These are phyloP conservation scores for Paxillus rubicundulus DNA, from an alignment of 768 basidiomycete genomes.

Conservation along the genomic window DNA sequence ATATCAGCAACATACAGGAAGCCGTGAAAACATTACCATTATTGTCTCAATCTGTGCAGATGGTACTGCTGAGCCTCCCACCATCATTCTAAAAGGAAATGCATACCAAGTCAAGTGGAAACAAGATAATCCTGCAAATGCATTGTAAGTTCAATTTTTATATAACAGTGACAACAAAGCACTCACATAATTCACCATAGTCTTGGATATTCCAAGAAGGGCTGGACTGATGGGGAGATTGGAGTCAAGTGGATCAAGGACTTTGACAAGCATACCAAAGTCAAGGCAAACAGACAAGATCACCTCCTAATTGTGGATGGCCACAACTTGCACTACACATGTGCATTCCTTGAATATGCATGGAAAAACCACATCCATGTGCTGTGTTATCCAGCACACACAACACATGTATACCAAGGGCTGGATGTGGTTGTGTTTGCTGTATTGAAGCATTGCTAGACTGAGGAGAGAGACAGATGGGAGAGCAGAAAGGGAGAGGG, in stretches of 20 bases:
- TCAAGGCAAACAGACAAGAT: slow-evolving; percentile 30
- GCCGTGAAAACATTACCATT: slow-evolving; percentile 23
- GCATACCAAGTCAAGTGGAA: slow-evolving; percentile 12
- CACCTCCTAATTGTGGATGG: slow-evolving; percentile 44
- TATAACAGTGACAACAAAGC: background rate
- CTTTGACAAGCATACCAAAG: slow-evolving; percentile 32
- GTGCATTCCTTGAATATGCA: too few relatives aligned
- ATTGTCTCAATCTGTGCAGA: slow-evolving; percentile 43
- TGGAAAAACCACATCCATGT: too few relatives aligned
- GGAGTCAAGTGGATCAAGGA: slow-evolving; percentile 27
- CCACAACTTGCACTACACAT: slow-evolving; percentile 21
- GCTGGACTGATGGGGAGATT: slow-evolving; percentile 31
- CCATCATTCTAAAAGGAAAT: slow-evolving; percentile 30
- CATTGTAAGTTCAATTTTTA: slow-evolving; percentile 18
- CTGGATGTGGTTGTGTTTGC: too few relatives aligned
- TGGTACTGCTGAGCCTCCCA: slow-evolving; percentile 36
- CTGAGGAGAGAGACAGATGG: too few relatives aligned
- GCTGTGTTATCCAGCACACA: too few relatives aligned
- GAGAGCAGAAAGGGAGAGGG: too few relatives aligned
- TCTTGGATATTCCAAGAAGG: slow-evolving; percentile 19
- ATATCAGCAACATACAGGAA: slow-evolving; percentile 19
- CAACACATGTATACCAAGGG: too few relatives aligned
- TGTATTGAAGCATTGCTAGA: too few relatives aligned
- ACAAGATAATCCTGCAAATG: slow-evolving; percentile 15
- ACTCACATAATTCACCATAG: slow-evolving; percentile 3